Evolutionary conservation across 78 protist genomes (phyloP).

Genomic region (Monosiga brevicollis): DNA sequence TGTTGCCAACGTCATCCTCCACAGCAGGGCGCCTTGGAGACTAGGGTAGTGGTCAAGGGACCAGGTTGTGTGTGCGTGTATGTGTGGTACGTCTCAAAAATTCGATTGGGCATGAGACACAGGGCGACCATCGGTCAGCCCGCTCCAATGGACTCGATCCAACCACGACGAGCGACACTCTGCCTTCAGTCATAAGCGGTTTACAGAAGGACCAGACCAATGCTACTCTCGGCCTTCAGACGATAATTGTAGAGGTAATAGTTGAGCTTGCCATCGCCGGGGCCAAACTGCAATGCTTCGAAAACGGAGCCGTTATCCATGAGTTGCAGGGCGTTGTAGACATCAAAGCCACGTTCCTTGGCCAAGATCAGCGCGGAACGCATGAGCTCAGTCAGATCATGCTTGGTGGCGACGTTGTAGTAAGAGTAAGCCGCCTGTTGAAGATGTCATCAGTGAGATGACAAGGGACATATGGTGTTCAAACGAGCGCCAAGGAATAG

Average conservation of each 20-base stretch:
- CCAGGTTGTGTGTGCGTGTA: background rate
- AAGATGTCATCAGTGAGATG: too few species aligned
- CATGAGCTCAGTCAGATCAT: slow-evolving; percentile 51
- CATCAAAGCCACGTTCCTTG: slow-evolving; percentile 69
- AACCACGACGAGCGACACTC: background rate
- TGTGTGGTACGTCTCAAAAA: background rate
- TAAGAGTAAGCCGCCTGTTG: slow-evolving; percentile 83
- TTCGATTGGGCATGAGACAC: background rate
- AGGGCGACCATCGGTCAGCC: background rate
- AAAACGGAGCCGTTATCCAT: slow-evolving; percentile 69
- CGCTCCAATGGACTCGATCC: background rate
- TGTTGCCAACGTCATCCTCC: background rate
- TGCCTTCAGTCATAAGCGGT: background rate
- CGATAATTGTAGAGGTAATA: slow-evolving; percentile 86
- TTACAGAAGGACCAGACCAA: slow-evolving; percentile 72
- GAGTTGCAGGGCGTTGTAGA: slow-evolving; percentile 90
- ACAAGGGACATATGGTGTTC: too few species aligned
- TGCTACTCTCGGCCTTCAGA: slow-evolving; percentile 13
- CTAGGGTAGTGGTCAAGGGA: background rate
- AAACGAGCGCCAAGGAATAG: too few species aligned
- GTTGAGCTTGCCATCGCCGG: slow-evolving; percentile 92
- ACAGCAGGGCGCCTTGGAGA: background rate
- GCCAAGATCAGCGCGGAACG: slow-evolving; percentile 79
- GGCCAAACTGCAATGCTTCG: slow-evolving; percentile 80
- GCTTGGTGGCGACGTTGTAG: slow-evolving; percentile 77